Evolutionary conservation across 2,329 filamentous ascomycete species (phyloP).

Genomic region (Pseudohalonectria lignicola): DNA sequence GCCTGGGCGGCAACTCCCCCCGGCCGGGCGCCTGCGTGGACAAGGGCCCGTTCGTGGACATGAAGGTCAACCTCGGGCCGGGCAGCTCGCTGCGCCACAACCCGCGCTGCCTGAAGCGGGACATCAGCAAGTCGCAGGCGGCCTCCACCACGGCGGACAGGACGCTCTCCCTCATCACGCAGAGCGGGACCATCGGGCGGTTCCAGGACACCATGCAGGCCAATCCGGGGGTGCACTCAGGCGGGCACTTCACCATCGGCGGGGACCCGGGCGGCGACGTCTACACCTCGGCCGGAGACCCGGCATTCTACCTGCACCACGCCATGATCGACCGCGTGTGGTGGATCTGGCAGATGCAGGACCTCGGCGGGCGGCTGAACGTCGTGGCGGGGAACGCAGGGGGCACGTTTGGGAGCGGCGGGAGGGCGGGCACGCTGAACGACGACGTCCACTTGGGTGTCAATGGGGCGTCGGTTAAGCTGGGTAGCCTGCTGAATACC

Average conservation of each 20-base stretch:
- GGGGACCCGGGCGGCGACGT: conserved; percentile 24
- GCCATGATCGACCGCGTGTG: conserved; percentile 19
- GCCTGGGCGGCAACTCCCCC: conserved; percentile 22
- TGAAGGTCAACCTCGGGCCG: conserved; percentile 19
- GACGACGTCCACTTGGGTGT: conserved; percentile 4
- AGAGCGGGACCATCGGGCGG: conserved; percentile 1
- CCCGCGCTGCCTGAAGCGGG: conserved; percentile 22
- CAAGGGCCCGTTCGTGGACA: conserved; percentile 15
- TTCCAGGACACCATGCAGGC: conserved; percentile 21
- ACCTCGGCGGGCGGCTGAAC: conserved; percentile 12
- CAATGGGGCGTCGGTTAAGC: conserved; percentile 1
- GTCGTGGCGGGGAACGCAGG: conserved; percentile 2
- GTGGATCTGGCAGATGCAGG: conserved; percentile 25
- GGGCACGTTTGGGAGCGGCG: too few species aligned
- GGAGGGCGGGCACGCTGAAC: background rate
- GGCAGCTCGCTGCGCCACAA: conserved; percentile 16
- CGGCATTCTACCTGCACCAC: conserved; percentile 22
- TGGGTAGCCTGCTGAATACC: conserved; percentile 6
- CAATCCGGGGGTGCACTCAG: conserved; percentile 18
- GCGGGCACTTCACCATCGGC: conserved; percentile 21
- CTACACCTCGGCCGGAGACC: conserved; percentile 18
- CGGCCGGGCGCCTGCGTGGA: conserved; percentile 16
- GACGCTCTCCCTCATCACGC: conserved; percentile 5
- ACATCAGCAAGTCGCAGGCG: conserved; percentile 12
- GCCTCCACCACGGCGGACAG: conserved; percentile 11